Conservation (phyloP, 768 basidiomycete species). For the Leccinellum rugosiceps region DNA sequence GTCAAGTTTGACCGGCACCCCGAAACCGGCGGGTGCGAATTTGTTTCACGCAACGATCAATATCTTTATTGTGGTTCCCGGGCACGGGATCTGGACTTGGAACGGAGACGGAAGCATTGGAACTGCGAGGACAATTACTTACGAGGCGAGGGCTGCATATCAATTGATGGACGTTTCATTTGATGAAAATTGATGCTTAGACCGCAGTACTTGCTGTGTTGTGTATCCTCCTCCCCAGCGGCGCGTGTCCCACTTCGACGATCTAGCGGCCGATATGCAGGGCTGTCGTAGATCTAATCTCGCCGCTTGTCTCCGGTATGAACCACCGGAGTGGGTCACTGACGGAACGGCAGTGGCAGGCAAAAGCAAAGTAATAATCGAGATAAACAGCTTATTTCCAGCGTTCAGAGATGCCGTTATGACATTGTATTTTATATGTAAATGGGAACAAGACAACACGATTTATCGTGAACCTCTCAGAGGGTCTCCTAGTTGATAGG, state of each 20-base stretch:
- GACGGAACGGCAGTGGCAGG: not conserved
- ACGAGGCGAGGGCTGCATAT: conserved; percentile 29
- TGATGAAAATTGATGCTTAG: not conserved
- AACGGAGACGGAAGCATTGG: conserved; percentile 3
- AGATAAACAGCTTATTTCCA: not conserved
- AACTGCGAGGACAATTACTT: conserved; percentile 19
- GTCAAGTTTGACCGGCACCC: not conserved
- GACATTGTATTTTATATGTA: not conserved
- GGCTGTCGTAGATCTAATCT: not conserved
- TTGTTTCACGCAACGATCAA: conserved; percentile 29
- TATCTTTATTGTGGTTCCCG: not conserved
- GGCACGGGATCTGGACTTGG: not conserved
- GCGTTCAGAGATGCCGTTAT: not conserved
- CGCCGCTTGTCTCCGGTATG: not conserved
- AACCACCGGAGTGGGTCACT: not conserved
- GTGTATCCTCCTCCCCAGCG: not conserved
- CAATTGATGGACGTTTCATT: not conserved
- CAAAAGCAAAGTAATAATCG: not conserved
- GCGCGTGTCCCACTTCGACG: not conserved
- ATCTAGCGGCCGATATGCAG: not conserved
- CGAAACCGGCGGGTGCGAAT: not conserved
- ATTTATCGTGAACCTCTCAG: not conserved
- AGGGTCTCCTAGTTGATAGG: not conserved
- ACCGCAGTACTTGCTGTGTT: not conserved
- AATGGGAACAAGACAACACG: not conserved